Evolutionary conservation across 495 filamentous ascomycete genomes (phyloP), one percentile per base, ranked within the genome.

Genomic region (Xylaria telfairii): DNA sequence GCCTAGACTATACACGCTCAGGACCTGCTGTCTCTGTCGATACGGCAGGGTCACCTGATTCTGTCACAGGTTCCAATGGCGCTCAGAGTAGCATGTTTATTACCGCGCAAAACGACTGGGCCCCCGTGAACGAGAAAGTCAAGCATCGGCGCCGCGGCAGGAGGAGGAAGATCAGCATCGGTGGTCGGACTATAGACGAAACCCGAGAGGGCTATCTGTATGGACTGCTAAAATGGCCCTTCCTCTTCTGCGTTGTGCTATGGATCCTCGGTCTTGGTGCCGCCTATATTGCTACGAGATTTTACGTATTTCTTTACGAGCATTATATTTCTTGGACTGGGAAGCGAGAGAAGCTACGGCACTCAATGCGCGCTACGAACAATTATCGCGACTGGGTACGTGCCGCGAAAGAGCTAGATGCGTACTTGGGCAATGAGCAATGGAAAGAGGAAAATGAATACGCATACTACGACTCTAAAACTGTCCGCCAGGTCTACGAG

Each of bases 131-230:
- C 65, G 88, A 93, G 72, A 87, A 86, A 39, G 86, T 93, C 6
- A 80, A 78, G 62, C 79, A 83, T 19, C 76, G 78, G 32, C 81
- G 83, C 41, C 72, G 60, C 21, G 71, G 70, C 53, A 75, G 73
- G 51, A 72, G 73, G 56, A 74, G 73, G 66, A 80, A 73, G 75
- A 78, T 69, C 26, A 71, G 70, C 53, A 67, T 83, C 4, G 81
- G 83, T 21, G 72, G 77, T 15, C 85, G 92, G 63, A 90, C 89
- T 64, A 92, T 89, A 71, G 96, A 99, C 78, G 96, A 99, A 81
- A 98, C 95, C 3, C 84, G 96, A 60, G 96, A 99, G 81, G 96
- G 96, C 0, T 93, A 95, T 73, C 86, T 96, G 17, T 98, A 99
- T 78, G 87, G 86, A 1, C 76, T 98, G 32, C 82, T 97, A 56